phyloP scores from a whole-genome alignment of 768 basidiomycete species.

The Coprinopsis cinerea region DNA sequence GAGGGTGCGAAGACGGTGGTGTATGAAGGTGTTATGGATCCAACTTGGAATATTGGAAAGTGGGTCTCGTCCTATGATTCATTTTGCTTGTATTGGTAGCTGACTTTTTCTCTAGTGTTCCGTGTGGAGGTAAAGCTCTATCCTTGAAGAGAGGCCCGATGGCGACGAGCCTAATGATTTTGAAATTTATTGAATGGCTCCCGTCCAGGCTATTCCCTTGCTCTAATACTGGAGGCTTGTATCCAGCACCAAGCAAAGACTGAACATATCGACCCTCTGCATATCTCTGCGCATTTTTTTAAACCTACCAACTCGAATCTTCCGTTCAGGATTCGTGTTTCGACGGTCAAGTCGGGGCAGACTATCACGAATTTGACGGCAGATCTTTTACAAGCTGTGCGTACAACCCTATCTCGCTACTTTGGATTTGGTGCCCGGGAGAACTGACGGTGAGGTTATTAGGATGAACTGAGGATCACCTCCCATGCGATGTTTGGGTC shows the following conservation, averaged over 20 bases:
- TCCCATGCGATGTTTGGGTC: conserved; percentile 53
- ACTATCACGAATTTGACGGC: conserved; percentile 54
- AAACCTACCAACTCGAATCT: conserved; percentile 32
- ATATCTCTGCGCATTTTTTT: conserved; percentile 56
- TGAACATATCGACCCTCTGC: conserved; percentile 48
- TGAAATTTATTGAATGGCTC: neutral
- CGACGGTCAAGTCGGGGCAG: conserved; percentile 41
- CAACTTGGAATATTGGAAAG: conserved; percentile 10
- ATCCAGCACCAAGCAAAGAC: conserved; percentile 43
- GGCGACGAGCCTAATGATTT: neutral
- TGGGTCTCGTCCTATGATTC: neutral
- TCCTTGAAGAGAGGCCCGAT: too few relatives aligned
- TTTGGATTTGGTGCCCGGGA: neutral
- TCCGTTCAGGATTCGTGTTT: conserved; percentile 42
- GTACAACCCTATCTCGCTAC: too few relatives aligned
- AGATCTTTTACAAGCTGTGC: conserved; percentile 51
- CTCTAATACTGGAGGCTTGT: conserved; percentile 48
- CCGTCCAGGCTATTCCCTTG: conserved; percentile 50
- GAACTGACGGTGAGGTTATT: neutral
- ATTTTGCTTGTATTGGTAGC: neutral
- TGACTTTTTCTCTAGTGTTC: conserved; percentile 1
- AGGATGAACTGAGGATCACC: conserved; percentile 44
- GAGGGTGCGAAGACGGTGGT: neutral
- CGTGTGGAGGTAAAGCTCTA: conserved; percentile 6
- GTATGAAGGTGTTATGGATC: conserved; percentile 8